A percentile compares a stretch with the other conserved stretches of the same genome.
phyloP scores from a whole-genome alignment of 2,329 filamentous ascomycete genomes.

The Neonectria magnoliae region DNA sequence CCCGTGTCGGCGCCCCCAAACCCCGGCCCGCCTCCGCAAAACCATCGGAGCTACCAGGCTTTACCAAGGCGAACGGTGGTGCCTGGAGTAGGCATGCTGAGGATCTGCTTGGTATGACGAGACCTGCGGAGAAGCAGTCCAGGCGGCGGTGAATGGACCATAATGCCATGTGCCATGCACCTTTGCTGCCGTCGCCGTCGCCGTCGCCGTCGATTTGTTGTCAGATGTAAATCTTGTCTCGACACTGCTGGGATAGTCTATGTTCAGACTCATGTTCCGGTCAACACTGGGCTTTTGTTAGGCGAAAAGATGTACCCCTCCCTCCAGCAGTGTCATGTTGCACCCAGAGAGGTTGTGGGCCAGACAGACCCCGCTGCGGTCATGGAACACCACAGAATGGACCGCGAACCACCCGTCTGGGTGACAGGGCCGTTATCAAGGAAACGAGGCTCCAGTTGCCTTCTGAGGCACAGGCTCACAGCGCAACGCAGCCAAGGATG shows the following conservation, averaged over 20 bases:
- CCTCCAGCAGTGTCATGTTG: neutral
- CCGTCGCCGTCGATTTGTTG: neutral
- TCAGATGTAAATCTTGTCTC: neutral
- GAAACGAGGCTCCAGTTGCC: constrained; percentile 20
- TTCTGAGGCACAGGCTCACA: neutral
- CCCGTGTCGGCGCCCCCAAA: constrained; percentile 16
- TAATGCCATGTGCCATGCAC: neutral
- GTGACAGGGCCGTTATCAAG: neutral
- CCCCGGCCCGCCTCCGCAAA: constrained; percentile 2
- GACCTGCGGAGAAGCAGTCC: constrained; percentile 53
- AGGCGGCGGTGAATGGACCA: constrained; percentile 11
- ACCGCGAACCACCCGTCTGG: constrained; percentile 5
- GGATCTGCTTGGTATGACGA: constrained; percentile 70
- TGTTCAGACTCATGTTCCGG: neutral
- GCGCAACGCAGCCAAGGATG: neutral
- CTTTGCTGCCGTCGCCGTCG: no score
- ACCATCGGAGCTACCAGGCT: constrained; percentile 50
- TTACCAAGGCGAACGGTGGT: constrained; percentile 64
- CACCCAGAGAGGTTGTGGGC: neutral
- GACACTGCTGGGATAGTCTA: neutral
- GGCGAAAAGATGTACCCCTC: neutral
- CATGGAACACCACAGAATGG: constrained; percentile 4
- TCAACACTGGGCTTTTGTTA: neutral
- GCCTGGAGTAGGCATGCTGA: constrained; percentile 76
- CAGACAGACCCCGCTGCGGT: neutral